Conservation (phyloP, 129 eudicot genomes). For the Lactuca sativa region DNA sequence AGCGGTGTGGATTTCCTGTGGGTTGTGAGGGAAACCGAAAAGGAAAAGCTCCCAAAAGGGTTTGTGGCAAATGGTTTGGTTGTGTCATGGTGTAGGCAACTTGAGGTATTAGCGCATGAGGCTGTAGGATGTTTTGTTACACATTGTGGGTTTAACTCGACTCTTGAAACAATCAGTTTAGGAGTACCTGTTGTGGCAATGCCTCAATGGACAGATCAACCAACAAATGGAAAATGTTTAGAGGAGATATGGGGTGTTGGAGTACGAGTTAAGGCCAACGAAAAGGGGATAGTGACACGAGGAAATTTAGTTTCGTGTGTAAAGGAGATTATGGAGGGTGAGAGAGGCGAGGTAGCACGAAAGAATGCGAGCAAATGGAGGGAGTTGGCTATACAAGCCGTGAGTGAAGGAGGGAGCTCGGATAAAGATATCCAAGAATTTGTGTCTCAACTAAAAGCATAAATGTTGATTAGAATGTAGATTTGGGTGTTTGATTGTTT, state of each 20-base stretch:
- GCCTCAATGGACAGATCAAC: conserved; percentile 41
- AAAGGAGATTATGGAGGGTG: conserved; percentile 22
- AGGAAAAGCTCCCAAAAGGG: conserved; percentile 31
- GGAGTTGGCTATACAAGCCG: conserved; percentile 27
- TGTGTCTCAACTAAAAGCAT: conserved; percentile 12
- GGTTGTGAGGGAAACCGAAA: conserved; percentile 44
- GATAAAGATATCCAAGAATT: conserved; percentile 27
- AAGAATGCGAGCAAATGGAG: conserved; percentile 27
- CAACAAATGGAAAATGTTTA: conserved; percentile 30
- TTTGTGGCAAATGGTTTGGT: conserved; percentile 19
- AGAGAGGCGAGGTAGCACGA: conserved; percentile 14
- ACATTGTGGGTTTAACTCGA: conserved; percentile 41
- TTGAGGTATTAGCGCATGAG: conserved; percentile 30
- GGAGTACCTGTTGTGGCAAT: conserved; percentile 37
- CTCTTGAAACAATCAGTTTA: conserved; percentile 34
- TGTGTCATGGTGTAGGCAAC: conserved; percentile 32
- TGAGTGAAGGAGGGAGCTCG: conserved; percentile 31
- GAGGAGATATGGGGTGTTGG: conserved; percentile 36
- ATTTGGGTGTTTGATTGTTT: too few relatives aligned
- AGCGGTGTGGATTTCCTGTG: conserved; percentile 42
- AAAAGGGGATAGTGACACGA: conserved; percentile 23
- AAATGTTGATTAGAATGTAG: neutral
- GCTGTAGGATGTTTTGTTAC: conserved; percentile 41
- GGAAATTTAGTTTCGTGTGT: conserved; percentile 23
- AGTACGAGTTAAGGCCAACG: conserved; percentile 20